A percentile compares a stretch with the other conserved stretches of the same genome.
These are phyloP conservation scores for Kwoniella europaea DNA, from an alignment of 768 basidiomycete species.

Conservation along the genomic window DNA sequence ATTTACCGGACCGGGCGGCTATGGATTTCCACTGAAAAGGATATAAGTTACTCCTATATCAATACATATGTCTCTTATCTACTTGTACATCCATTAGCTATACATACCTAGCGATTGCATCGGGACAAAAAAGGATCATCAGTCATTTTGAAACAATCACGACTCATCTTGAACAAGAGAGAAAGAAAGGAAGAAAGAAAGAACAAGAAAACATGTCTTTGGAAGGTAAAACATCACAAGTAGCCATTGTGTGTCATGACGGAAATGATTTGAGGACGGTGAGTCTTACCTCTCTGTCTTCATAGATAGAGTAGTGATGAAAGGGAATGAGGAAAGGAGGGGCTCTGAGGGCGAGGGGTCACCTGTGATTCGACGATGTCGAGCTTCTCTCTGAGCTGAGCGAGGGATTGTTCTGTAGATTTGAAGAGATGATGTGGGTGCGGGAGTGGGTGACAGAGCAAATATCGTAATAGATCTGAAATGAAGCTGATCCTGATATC, in stretches of 20 bases:
- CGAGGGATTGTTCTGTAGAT: not conserved
- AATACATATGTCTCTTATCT: not conserved
- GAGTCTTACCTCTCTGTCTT: slow-evolving; percentile 19
- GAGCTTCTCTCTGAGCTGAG: no score
- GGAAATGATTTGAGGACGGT: slow-evolving; percentile 78
- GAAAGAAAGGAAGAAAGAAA: not conserved
- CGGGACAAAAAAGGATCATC: no score
- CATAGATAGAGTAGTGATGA: not conserved
- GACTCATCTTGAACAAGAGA: no score
- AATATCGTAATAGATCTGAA: not conserved
- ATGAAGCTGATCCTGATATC: slow-evolving; percentile 5
- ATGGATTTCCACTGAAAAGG: not conserved
- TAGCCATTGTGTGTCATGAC: slow-evolving; percentile 81
- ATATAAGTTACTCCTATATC: not conserved
- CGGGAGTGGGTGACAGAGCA: not conserved
- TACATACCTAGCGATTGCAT: not conserved
- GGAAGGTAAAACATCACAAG: slow-evolving; percentile 60
- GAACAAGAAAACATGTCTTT: slow-evolving; percentile 5
- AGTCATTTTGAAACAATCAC: no score
- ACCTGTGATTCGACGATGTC: no score
- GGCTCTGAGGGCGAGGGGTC: not conserved
- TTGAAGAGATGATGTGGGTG: no score
- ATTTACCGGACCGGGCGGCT: slow-evolving; percentile 2
- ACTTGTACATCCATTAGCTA: not conserved
- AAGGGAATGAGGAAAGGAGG: not conserved